Base-by-base conservation (phyloP, 805 yeast species). In the Lipomyces spencermartinsiae region DNA sequence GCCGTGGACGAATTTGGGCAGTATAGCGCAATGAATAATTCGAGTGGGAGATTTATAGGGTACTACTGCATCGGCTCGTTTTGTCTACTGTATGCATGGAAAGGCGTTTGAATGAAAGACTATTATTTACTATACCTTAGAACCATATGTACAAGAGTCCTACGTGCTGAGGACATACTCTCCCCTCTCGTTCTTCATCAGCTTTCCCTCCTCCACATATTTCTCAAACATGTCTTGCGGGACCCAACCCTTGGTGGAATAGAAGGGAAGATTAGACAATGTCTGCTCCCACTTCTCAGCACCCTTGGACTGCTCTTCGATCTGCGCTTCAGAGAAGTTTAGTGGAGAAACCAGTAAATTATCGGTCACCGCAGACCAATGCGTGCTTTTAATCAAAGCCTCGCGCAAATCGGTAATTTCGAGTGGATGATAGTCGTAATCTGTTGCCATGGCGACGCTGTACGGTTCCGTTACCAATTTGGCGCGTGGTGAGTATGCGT, bases 231-330 rank as follows among this genome's bases (percentile, higher is more conserved):
- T 87, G 76, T 92, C 97, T 76, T 92, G 97, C 19, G 98, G 97
- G 66, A 95, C 85, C 97, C 98, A 94, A 4, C 97, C 97, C 64
- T 91, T 90, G 31, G 97, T 90, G 59, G 94, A 94, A 37, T 91
- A 89, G 79, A 92, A 93, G 55, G 98, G 97, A 61, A 87, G 84
- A 5, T 88, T 82, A 49, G 89, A 84, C 59, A 90, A 79, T 73
- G 86, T 87, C 71, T 85, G 80, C 78, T 92, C 94, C 81, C 91
- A 90, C 37, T 83, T 84, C 67, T 85, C 87, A 73, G 92, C 82
- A 33, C 84, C 85, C 29, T 81, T 75, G 62, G 86, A 86, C 75
- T 88, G 90, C 62, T 81, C 77, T 67, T 87, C 86, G 57, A 90
- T 78, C 71, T 86, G 89, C 57, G 82, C 86, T 55, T 87, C 88